Conservation (phyloP, 441 rosid genomes). For the Theobroma grandiflorum region DNA sequence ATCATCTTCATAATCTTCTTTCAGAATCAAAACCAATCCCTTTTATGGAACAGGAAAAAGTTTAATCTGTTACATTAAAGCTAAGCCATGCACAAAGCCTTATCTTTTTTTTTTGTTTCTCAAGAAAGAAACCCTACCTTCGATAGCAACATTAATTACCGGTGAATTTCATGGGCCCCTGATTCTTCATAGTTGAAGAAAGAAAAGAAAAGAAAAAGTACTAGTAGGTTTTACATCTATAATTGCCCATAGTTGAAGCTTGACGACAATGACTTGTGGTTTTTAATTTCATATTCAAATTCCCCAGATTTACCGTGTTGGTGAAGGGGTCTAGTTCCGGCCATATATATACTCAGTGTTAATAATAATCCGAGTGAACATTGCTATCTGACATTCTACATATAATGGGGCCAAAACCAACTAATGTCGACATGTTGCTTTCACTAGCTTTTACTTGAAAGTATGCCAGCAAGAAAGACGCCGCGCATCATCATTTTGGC, state of each 20-base stretch:
- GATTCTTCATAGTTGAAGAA: no score
- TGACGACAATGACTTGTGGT: background rate
- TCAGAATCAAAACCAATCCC: background rate
- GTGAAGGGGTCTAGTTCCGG: background rate
- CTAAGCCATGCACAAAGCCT: background rate
- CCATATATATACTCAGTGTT: background rate
- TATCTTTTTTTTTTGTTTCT: background rate
- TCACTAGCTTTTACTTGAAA: slow-evolving; percentile 26
- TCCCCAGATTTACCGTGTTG: background rate
- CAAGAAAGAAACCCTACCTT: no score
- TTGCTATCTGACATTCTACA: background rate
- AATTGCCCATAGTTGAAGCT: background rate
- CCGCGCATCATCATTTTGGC: slow-evolving; percentile 17
- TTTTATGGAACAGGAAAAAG: background rate
- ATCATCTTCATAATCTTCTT: background rate
- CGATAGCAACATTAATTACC: no score
- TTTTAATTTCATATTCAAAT: background rate
- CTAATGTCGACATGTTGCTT: slow-evolving; percentile 25
- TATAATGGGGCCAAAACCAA: background rate
- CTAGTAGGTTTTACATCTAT: background rate
- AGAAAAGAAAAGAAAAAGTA: background rate
- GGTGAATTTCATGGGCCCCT: no score
- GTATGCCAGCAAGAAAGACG: background rate
- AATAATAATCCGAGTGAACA: background rate
- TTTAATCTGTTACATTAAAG: background rate